Base-by-base conservation (phyloP, 2,329 filamentous ascomycete genomes). In the Colletotrichum camelliae region DNA sequence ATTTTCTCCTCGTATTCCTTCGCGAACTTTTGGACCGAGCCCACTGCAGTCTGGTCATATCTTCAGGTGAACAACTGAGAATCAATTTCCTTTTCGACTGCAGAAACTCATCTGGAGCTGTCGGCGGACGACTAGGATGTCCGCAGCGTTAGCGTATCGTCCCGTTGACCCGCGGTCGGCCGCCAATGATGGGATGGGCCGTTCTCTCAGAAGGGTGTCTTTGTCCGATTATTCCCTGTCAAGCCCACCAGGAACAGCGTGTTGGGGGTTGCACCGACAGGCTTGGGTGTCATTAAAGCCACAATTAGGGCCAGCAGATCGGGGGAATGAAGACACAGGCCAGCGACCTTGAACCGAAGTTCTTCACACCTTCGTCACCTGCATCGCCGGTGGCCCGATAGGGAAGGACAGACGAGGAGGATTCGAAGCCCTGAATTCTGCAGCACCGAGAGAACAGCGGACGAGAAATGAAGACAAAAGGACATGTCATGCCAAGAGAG, bases 151-250 rank as follows among this genome's bases (percentile, higher is more conserved):
- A 73, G 74, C 64, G 70, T 58, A 52, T 27, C 43, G 65, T 73
- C 43, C 74, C 74, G 74, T 12, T 7, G 21, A 39, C 57, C 72
- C 72, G 55, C 39, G 52, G 62, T 21, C 21, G 24, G 24, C 48
- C 13, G 33, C 70, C 33, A 68, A n/a, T 33, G 35, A 48, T 33
- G 69, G 29, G 55, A 33, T 18, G 21, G 58, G 21, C 18, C 33
- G 64, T 62, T 65, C 37, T 31, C 70, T 73, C 70, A 75, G 57
- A 69, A 27, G 70, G 64, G 37, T 48, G 64, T 18, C 21, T 75
- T 31, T 64, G 69, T 39, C 73, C 69, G 69, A 64, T 21, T 21
- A 18, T 29, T 9, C n/a, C 43, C 62, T 72, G 33, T 39, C 10
- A 48, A 39, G 52, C 55, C 13, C 33, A 33, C 29, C 33, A 39